These are phyloP conservation scores for Nicotiana otophora DNA, from an alignment of 257 asterid species.

Conservation along the genomic window DNA sequence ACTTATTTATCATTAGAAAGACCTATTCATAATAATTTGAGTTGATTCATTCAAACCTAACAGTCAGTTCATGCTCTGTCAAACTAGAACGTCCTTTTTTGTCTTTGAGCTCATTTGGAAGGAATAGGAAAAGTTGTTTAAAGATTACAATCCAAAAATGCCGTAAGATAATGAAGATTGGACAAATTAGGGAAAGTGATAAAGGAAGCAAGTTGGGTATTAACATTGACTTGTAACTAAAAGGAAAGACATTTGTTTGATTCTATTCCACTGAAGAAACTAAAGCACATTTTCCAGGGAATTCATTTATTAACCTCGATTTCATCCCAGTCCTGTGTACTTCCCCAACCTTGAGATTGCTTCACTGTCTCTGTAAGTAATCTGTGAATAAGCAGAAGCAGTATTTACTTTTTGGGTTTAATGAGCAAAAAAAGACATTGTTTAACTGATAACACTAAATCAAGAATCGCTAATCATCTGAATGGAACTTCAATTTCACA, in stretches of 20 bases:
- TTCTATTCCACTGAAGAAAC: background rate
- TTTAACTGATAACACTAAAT: background rate
- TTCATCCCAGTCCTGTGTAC: conserved; percentile 74
- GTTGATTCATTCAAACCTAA: background rate
- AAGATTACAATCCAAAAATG: background rate
- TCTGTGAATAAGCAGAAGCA: conserved; percentile 37
- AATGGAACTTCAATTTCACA: background rate
- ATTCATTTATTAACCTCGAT: conserved; percentile 46
- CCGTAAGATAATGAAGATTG: background rate
- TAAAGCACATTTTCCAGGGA: background rate
- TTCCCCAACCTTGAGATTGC: conserved; percentile 64
- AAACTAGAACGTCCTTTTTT: background rate
- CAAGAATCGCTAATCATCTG: background rate
- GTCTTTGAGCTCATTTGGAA: background rate
- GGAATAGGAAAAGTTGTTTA: background rate
- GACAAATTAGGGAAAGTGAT: background rate
- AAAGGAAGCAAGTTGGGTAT: background rate
- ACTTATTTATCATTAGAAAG: too few relatives aligned
- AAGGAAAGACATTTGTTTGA: background rate
- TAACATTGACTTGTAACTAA: background rate
- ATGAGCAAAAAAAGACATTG: background rate
- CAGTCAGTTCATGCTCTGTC: background rate
- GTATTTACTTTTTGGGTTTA: conserved; percentile 1
- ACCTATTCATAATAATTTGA: too few relatives aligned
- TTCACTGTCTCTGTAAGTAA: conserved; percentile 66